These are phyloP conservation scores for Sherardia arvensis DNA, from an alignment of 257 asterid genomes.

Conservation along the genomic window DNA sequence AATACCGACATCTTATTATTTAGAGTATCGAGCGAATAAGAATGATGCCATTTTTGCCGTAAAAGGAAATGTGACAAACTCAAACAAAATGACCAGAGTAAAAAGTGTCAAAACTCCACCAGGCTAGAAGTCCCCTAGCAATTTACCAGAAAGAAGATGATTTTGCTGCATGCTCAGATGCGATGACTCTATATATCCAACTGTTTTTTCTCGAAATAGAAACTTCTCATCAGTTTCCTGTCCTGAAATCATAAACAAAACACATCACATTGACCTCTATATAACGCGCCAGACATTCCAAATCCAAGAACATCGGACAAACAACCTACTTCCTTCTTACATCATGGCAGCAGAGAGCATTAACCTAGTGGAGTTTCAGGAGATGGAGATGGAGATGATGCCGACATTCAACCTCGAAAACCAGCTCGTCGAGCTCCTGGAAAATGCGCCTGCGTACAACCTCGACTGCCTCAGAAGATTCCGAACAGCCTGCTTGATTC, in stretches of 20 bases:
- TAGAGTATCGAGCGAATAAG: too few species aligned
- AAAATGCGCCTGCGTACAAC: neutral
- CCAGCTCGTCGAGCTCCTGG: neutral
- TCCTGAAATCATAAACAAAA: neutral
- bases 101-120: neutral
- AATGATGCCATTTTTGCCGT: too few species aligned
- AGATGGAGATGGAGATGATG: neutral
- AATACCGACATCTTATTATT: too few species aligned
- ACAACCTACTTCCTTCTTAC: neutral
- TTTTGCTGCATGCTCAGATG: neutral
- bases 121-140: neutral
- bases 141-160: neutral
- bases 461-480: slow-evolving; percentile 5
- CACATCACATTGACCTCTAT: neutral
- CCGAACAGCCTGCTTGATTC: neutral
- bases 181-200: neutral
- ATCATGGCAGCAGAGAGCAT: neutral
- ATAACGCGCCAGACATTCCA: neutral
- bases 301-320: neutral
- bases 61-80: too few species aligned
- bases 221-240: neutral
- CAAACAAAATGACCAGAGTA: too few species aligned
- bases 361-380: neutral
- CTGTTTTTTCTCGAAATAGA: neutral
- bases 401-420: neutral